Percentiles rank a stretch among this genome's conserved stretches.
Evolutionary conservation across 2,329 filamentous ascomycete species (phyloP).

Genomic region (Pyricularia sp.): DNA sequence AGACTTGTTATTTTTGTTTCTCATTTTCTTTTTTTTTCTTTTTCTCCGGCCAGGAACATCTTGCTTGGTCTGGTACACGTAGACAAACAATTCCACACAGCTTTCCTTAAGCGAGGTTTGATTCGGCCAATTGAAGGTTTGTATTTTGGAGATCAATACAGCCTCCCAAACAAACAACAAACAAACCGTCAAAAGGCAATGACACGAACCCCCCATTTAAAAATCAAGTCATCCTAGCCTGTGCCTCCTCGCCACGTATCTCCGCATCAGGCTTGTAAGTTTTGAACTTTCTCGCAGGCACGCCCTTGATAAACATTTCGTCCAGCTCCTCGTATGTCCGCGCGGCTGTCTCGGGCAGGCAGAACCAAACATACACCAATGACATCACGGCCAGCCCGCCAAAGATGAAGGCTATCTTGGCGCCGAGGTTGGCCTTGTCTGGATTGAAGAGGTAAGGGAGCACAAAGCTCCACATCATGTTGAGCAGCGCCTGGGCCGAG

Average conservation of each 20-base stretch:
- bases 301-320: slow-evolving; percentile 22
- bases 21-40: too few relatives aligned
- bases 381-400: slow-evolving; percentile 16
- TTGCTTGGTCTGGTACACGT: not conserved
- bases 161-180: not conserved
- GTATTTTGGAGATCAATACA: too few relatives aligned
- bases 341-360: slow-evolving; percentile 29
- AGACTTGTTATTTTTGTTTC: too few relatives aligned
- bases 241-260: slow-evolving; percentile 15
- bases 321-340: slow-evolving; percentile 35
- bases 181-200: not conserved
- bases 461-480: slow-evolving; percentile 9
- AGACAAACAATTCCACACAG: not conserved
- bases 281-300: slow-evolving; percentile 10
- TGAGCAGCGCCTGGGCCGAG: slow-evolving; percentile 17
- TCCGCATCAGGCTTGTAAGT: slow-evolving; percentile 2
- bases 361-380: slow-evolving; percentile 24
- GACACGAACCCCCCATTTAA: not conserved
- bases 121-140: too few relatives aligned
- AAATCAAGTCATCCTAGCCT: slow-evolving; percentile 13
- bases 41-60: too few relatives aligned
- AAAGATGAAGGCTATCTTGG: slow-evolving; percentile 23
- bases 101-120: too few relatives aligned
- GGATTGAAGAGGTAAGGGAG: slow-evolving; percentile 12
- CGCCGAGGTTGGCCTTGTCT: slow-evolving; percentile 17